Percentiles rank a stretch among this genome's conserved stretches.
These are phyloP conservation scores for Aspergillus funiculosus DNA, from an alignment of 495 filamentous ascomycete genomes.

Conservation along the genomic window DNA sequence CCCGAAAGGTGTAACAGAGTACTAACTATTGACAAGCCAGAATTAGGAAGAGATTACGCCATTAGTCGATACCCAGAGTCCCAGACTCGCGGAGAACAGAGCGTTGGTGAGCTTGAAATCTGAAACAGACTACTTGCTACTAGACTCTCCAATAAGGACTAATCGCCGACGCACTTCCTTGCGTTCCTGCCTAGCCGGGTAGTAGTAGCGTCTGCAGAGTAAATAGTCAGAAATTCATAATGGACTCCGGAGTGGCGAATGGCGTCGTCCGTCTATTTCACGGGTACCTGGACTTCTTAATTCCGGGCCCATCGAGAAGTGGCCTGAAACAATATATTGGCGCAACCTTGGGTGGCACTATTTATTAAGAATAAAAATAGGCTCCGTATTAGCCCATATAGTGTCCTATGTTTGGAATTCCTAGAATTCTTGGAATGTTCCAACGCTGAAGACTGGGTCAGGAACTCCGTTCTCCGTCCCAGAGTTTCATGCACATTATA, in stretches of 20 bases:
- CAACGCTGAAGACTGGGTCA: conserved; percentile 1
- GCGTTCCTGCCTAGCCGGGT: background rate
- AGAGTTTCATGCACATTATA: background rate
- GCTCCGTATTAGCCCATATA: conserved; percentile 6
- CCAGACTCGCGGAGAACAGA: too few species aligned
- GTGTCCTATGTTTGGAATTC: background rate
- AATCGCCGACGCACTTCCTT: conserved; percentile 7
- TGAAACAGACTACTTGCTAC: conserved; percentile 30
- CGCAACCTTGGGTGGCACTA: conserved; percentile 6
- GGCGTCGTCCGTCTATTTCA: conserved; percentile 1
- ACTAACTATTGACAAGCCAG: too few species aligned
- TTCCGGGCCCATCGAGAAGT: background rate
- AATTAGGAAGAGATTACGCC: too few species aligned
- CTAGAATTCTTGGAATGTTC: conserved; percentile 9
- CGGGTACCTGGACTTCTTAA: too few species aligned
- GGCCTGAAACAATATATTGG: conserved; percentile 1
- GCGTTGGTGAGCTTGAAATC: conserved; percentile 24
- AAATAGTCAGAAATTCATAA: too few species aligned
- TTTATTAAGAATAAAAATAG: conserved; percentile 12
- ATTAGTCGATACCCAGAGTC: too few species aligned
- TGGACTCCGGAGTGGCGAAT: too few species aligned
- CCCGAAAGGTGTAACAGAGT: too few species aligned
- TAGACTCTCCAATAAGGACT: conserved; percentile 17
- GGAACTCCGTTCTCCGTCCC: conserved; percentile 3
- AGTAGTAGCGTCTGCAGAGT: too few species aligned